Evolutionary conservation across 2,329 filamentous ascomycete species (phyloP).

Genomic region (Periconia sp.): DNA sequence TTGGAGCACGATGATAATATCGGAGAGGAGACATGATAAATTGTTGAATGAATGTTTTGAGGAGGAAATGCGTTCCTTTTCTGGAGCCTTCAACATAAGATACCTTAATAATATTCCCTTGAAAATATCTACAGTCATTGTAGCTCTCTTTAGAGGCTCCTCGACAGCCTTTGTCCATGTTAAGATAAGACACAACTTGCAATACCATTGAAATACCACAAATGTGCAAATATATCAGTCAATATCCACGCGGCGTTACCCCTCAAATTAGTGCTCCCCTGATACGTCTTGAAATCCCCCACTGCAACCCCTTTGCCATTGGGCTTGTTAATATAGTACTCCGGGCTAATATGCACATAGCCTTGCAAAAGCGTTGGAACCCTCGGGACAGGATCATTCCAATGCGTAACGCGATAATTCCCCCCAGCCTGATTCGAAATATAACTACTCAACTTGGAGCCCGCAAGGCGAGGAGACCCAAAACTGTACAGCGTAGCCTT

Average conservation of each 20-base stretch:
- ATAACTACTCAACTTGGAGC: slow-evolving; percentile 61
- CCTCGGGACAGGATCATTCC: slow-evolving; percentile 70
- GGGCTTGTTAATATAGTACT: slow-evolving; percentile 61
- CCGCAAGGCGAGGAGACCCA: slow-evolving; percentile 72
- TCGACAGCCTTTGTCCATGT: too few species aligned
- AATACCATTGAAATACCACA: slow-evolving; percentile 45
- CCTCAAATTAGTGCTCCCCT: slow-evolving; percentile 27
- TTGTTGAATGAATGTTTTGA: not conserved
- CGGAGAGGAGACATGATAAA: slow-evolving; percentile 13
- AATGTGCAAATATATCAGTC: slow-evolving; percentile 39
- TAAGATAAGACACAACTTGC: not conserved
- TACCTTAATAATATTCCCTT: slow-evolving; percentile 1
- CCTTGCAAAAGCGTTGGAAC: slow-evolving; percentile 66
- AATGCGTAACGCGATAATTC: slow-evolving; percentile 72
- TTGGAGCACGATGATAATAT: slow-evolving; percentile 36
- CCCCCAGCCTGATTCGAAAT: slow-evolving; percentile 60
- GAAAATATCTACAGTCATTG: not conserved
- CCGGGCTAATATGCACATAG: slow-evolving; percentile 71
- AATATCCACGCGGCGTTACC: slow-evolving; percentile 39
- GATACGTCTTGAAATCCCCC: slow-evolving; percentile 29
- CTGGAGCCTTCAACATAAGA: not conserved
- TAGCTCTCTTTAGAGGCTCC: too few species aligned
- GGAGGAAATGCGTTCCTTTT: not conserved
- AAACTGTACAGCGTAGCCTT: slow-evolving; percentile 60
- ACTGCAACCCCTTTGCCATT: slow-evolving; percentile 25